phyloP scores from a whole-genome alignment of 208 protist genomes.

The Trypanosoma avium region DNA sequence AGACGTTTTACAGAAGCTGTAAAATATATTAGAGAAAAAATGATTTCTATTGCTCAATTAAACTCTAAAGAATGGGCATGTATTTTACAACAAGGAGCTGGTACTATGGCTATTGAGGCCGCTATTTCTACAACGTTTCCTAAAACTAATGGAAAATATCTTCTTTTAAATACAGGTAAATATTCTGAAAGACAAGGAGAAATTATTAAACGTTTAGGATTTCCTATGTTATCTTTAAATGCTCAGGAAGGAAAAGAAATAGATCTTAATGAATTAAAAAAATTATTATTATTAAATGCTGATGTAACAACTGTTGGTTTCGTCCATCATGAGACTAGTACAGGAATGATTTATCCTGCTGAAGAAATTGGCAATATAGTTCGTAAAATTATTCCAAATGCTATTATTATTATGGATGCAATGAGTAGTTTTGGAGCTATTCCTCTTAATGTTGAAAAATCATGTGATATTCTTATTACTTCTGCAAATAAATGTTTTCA shows the following conservation, averaged over 20 bases:
- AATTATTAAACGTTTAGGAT: constrained; percentile 62
- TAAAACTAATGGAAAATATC: constrained; percentile 48
- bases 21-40: constrained; percentile 53
- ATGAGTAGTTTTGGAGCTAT: constrained; percentile 88
- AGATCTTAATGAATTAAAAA: constrained; percentile 42
- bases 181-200: constrained; percentile 80
- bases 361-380: constrained; percentile 58
- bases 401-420: constrained; percentile 78
- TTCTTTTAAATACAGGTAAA: constrained; percentile 82
- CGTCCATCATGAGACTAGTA: constrained; percentile 90
- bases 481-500: constrained; percentile 91
- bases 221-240: constrained; percentile 48
- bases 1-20: constrained; percentile 72
- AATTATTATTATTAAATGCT: constrained; percentile 43
- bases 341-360: constrained; percentile 87
- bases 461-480: constrained; percentile 73
- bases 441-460: constrained; percentile 44
- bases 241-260: constrained; percentile 66
- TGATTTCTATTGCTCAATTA: constrained; percentile 52
- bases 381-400: constrained; percentile 40
- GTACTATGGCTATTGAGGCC: constrained; percentile 84
- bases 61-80: constrained; percentile 54
- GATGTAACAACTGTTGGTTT: constrained; percentile 75
- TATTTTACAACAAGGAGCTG: constrained; percentile 78
- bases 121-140: constrained; percentile 75